These are phyloP conservation scores for Imleria badia DNA, from an alignment of 768 basidiomycete species.

Conservation along the genomic window DNA sequence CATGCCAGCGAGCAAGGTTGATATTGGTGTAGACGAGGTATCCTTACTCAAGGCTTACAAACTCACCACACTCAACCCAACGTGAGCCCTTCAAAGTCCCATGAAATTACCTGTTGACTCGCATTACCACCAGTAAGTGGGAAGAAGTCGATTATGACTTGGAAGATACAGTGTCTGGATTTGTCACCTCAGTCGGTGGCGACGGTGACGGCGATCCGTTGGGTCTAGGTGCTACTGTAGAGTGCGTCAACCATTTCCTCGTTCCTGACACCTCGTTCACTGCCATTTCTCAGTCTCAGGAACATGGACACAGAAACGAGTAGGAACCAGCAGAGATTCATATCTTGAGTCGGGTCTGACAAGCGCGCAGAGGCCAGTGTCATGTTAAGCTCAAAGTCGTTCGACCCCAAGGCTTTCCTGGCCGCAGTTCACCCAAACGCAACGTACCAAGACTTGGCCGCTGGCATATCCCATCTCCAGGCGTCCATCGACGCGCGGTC, in stretches of 20 bases:
- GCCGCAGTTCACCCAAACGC: slow-evolving; percentile 92
- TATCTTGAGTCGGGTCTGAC: slow-evolving; percentile 10
- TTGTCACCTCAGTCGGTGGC: slow-evolving; percentile 55
- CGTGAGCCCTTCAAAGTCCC: slow-evolving; percentile 43
- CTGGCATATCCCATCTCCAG: slow-evolving; percentile 72
- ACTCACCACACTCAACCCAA: slow-evolving; percentile 73
- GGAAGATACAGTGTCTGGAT: slow-evolving; percentile 71
- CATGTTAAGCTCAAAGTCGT: slow-evolving; percentile 87
- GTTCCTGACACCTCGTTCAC: not conserved
- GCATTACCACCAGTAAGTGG: slow-evolving; percentile 61
- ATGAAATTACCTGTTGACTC: slow-evolving; percentile 2
- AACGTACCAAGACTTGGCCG: slow-evolving; percentile 85
- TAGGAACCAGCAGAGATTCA: slow-evolving; percentile 29
- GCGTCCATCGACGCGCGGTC: slow-evolving; percentile 86
- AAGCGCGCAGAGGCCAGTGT: slow-evolving; percentile 65
- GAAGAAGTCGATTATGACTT: slow-evolving; percentile 86
- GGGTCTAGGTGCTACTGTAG: slow-evolving; percentile 65
- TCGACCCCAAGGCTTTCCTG: slow-evolving; percentile 93
- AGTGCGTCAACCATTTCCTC: slow-evolving; percentile 41
- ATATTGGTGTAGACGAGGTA: slow-evolving; percentile 76
- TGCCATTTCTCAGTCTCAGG: slow-evolving; percentile 43
- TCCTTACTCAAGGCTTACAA: slow-evolving; percentile 85
- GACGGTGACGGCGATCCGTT: slow-evolving; percentile 75
- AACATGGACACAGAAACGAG: slow-evolving; percentile 79
- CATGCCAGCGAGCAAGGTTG: slow-evolving; percentile 48